Base-by-base conservation (phyloP, 169 alveolate species). In the Plasmodium coatneyi region DNA sequence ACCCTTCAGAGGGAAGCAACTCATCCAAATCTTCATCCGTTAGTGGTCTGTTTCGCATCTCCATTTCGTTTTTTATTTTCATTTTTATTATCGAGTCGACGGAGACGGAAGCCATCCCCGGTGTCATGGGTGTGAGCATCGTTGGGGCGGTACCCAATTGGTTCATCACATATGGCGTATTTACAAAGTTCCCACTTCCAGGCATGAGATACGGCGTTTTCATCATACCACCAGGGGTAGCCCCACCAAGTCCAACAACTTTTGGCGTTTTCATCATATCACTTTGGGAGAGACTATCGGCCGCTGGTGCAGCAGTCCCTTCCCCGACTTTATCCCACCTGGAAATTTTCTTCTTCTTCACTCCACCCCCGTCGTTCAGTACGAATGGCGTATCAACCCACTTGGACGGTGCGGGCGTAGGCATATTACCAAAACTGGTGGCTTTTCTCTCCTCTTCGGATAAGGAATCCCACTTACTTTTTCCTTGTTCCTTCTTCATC, bases 21-120 rank as follows among this genome's bases (percentile, higher is more conserved):
- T 97, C 97, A 80, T 98, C 99, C 43, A 98, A 95, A 92, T 99
- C 99, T 92, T 98, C 99, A 95, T 99, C 99, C 0, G 99, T 98
- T 92, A 96, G 43, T 22, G 95, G 95, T n/a, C 96, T 80, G 71
- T 96, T 96, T 82, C 96, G 84, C 36, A 93, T 95, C 80, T 54
- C 95, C 92, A 83, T 94, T 84, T 86, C 94, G 74, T 71, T 94
- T 54, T 46, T 93, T 86, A 71, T 93, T 89, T 86, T 86, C 70
- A 86, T n/a, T 52, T 25, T 43, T 34, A 86, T 52, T 5, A 74
- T 49, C 19, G 79, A 25, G 66, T 84, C 84, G 4, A 25, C 12
- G 28, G 36, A 66, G 28, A 46, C 0, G 6, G 86, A 46, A 1
- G 49, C 16, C 19, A 46, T 9, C 25, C 56, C 54, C 4, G 93